These are phyloP conservation scores for Cercospora zeina DNA, from an alignment of 2,329 filamentous ascomycete species.

Conservation along the genomic window DNA sequence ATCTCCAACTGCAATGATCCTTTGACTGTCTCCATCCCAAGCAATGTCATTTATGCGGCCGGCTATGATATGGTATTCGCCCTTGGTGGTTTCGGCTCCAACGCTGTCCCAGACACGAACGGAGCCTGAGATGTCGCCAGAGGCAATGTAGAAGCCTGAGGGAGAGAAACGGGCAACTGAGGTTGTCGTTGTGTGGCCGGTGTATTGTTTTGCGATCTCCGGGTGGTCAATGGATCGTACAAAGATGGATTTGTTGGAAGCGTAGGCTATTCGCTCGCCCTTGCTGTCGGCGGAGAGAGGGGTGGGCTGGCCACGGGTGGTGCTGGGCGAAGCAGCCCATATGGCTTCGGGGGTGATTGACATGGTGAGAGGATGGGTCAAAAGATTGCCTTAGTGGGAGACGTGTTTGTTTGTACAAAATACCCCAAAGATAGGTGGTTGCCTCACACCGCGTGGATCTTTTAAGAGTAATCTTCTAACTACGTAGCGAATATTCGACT, in stretches of 20 bases:
- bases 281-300: constrained; percentile 85
- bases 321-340: constrained; percentile 81
- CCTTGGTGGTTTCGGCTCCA: constrained; percentile 84
- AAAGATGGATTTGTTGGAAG: constrained; percentile 95
- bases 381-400: background rate
- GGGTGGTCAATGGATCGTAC: constrained; percentile 92
- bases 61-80: constrained; percentile 91
- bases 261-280: constrained; percentile 89
- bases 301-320: constrained; percentile 81
- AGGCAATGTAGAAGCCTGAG: constrained; percentile 91
- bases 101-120: constrained; percentile 91
- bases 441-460: constrained; percentile 5
- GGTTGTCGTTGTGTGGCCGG: constrained; percentile 81
- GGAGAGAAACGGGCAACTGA: constrained; percentile 93
- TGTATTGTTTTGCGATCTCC: constrained; percentile 82
- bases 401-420: constrained; percentile 2
- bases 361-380: background rate
- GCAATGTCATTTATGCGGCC: constrained; percentile 94
- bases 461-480: too few relatives aligned
- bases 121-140: constrained; percentile 79
- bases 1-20: constrained; percentile 93
- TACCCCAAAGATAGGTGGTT: background rate
- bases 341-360: constrained; percentile 59
- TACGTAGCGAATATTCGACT: too few relatives aligned
- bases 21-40: constrained; percentile 96